Evolutionary conservation across 768 basidiomycete genomes (phyloP).

Genomic region (Fistulinella prunicolor): DNA sequence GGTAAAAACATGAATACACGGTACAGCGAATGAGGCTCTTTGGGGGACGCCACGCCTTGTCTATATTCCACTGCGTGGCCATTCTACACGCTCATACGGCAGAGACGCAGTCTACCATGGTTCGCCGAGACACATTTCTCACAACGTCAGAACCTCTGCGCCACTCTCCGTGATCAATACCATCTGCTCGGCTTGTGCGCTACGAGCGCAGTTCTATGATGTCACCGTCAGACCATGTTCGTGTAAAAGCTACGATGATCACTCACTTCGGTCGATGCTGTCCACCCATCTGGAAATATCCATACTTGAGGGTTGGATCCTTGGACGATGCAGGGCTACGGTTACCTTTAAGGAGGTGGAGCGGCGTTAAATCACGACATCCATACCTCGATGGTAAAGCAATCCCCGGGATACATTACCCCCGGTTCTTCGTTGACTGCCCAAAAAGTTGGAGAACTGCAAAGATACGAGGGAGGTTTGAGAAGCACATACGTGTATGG

Average conservation of each 20-base stretch:
- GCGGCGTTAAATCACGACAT: background rate
- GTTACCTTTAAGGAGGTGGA: background rate
- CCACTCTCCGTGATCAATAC: conserved; percentile 77
- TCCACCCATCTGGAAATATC: conserved; percentile 93
- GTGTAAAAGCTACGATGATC: background rate
- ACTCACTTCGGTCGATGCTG: conserved; percentile 79
- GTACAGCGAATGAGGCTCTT: too few relatives aligned
- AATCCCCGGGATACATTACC: conserved; percentile 78
- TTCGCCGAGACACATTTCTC: conserved; percentile 7
- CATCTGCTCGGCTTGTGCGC: conserved; percentile 88
- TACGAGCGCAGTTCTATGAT: conserved; percentile 69
- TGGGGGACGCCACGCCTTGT: too few relatives aligned
- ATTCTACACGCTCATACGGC: too few relatives aligned
- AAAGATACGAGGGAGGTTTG: too few relatives aligned
- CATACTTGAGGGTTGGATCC: conserved; percentile 64
- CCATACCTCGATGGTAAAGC: conserved; percentile 87
- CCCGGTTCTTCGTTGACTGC: conserved; percentile 85
- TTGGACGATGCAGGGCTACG: conserved; percentile 73
- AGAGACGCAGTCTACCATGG: too few relatives aligned
- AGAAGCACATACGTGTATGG: conserved; percentile 56
- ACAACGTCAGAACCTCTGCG: conserved; percentile 71
- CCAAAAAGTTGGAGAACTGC: background rate
- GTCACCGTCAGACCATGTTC: background rate
- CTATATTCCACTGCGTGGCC: too few relatives aligned
- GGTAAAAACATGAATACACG: too few relatives aligned